Percentiles rank a stretch among this genome's conserved stretches.
These are phyloP conservation scores for Lentinula raphanica DNA, from an alignment of 768 basidiomycete species.

Conservation along the genomic window DNA sequence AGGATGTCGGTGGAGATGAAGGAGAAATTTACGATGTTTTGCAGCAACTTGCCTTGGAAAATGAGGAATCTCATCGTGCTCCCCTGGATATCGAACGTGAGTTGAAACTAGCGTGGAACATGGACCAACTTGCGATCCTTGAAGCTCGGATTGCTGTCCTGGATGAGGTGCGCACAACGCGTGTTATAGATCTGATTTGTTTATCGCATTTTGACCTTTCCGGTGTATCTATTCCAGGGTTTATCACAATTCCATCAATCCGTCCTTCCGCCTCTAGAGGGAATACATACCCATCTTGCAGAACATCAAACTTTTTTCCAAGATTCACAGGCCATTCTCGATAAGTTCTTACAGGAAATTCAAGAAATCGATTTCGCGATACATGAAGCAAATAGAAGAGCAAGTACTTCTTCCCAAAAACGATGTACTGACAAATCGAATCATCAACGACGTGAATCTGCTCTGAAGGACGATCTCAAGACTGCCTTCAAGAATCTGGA, in stretches of 20 bases:
- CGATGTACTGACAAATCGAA: too few relatives aligned
- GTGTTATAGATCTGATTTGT: too few relatives aligned
- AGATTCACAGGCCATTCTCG: slow-evolving; percentile 27
- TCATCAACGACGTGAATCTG: slow-evolving; percentile 9
- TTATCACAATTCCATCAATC: slow-evolving; percentile 14
- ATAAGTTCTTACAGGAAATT: slow-evolving; percentile 28
- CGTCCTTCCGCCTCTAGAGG: slow-evolving; percentile 20
- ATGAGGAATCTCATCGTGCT: background rate
- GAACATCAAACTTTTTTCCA: slow-evolving; percentile 12
- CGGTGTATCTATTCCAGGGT: slow-evolving; percentile 12
- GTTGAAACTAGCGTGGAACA: slow-evolving; percentile 25
- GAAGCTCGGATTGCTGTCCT: slow-evolving; percentile 17
- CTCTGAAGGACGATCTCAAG: slow-evolving; percentile 14
- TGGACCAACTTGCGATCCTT: slow-evolving; percentile 25
- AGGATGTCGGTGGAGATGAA: background rate
- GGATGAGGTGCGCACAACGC: slow-evolving; percentile 21
- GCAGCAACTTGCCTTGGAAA: background rate
- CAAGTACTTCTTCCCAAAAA: background rate
- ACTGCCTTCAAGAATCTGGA: slow-evolving; percentile 13
- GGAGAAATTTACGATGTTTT: slow-evolving; percentile 5
- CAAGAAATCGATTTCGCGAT: slow-evolving; percentile 10
- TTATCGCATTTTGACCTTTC: background rate
- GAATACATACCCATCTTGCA: slow-evolving; percentile 17
- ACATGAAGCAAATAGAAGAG: background rate
- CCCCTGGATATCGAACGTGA: slow-evolving; percentile 17